phyloP scores from a whole-genome alignment of 2,329 filamentous ascomycete species.

The Coniochaeta pulveracea region DNA sequence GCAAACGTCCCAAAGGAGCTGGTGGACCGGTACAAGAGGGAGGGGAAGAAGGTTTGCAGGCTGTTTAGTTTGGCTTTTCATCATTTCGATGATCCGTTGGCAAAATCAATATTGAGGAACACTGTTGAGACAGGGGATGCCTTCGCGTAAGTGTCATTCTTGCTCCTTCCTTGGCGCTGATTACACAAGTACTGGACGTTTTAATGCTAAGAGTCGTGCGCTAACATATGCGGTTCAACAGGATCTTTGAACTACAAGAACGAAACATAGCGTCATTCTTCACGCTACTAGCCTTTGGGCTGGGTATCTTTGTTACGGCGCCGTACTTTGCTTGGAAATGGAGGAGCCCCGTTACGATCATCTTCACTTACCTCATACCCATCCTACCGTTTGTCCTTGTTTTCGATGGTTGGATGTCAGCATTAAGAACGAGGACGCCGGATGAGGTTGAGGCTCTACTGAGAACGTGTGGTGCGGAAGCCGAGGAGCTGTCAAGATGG shows the following conservation, averaged over 20 bases:
- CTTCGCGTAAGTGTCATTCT: conserved; percentile 34
- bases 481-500: conserved; percentile 25
- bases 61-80: conserved; percentile 68
- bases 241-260: conserved; percentile 66
- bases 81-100: conserved; percentile 58
- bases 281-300: conserved; percentile 38
- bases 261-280: conserved; percentile 43
- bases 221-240: conserved; percentile 11
- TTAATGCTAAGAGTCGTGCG: not conserved
- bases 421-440: conserved; percentile 54
- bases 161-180: not conserved
- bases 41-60: conserved; percentile 46
- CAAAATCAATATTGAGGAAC: conserved; percentile 48
- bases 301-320: conserved; percentile 37
- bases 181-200: too few relatives aligned
- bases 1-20: conserved; percentile 42
- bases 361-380: conserved; percentile 57
- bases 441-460: conserved; percentile 53
- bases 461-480: conserved; percentile 34
- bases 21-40: conserved; percentile 17
- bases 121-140: conserved; percentile 54
- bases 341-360: conserved; percentile 39
- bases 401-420: conserved; percentile 59
- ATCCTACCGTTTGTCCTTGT: conserved; percentile 56
- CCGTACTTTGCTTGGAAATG: conserved; percentile 42